These are phyloP conservation scores for Leptodermis oblonga DNA, from an alignment of 257 asterid species.

Conservation along the genomic window DNA sequence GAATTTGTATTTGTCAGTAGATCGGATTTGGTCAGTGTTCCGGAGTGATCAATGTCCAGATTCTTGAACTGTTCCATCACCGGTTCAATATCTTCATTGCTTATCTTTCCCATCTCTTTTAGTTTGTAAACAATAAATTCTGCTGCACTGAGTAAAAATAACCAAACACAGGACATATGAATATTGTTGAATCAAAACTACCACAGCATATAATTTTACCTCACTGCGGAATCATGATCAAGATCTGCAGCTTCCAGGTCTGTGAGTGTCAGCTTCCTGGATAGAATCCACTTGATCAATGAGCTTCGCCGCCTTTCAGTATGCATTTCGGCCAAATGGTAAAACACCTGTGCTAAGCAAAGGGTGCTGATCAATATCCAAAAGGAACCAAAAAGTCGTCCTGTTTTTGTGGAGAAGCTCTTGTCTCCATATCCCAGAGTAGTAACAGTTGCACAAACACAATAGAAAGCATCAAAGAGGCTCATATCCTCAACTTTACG, in stretches of 20 bases:
- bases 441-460: constrained; percentile 70
- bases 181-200: not conserved
- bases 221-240: constrained; percentile 61
- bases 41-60: constrained; percentile 69
- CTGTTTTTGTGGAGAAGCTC: constrained; percentile 65
- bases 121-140: constrained; percentile 68
- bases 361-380: constrained; percentile 76
- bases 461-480: constrained; percentile 65
- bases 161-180: not conserved
- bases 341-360: constrained; percentile 70
- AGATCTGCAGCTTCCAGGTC: constrained; percentile 90
- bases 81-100: constrained; percentile 51
- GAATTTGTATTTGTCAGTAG: constrained; percentile 22
- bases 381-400: constrained; percentile 67
- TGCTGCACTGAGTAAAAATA: constrained; percentile 42
- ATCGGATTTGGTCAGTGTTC: constrained; percentile 55
- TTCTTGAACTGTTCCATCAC: constrained; percentile 59
- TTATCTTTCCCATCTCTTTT: constrained; percentile 80
- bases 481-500: constrained; percentile 43
- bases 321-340: constrained; percentile 51
- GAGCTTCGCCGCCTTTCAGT: constrained; percentile 60
- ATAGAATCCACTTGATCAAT: constrained; percentile 50
- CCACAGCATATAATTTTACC: constrained; percentile 23
- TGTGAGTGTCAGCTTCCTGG: constrained; percentile 50
- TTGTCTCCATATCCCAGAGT: constrained; percentile 88